Evolutionary conservation across 495 filamentous ascomycete genomes (phyloP).

Genomic region (Hypoxylon intermedium): DNA sequence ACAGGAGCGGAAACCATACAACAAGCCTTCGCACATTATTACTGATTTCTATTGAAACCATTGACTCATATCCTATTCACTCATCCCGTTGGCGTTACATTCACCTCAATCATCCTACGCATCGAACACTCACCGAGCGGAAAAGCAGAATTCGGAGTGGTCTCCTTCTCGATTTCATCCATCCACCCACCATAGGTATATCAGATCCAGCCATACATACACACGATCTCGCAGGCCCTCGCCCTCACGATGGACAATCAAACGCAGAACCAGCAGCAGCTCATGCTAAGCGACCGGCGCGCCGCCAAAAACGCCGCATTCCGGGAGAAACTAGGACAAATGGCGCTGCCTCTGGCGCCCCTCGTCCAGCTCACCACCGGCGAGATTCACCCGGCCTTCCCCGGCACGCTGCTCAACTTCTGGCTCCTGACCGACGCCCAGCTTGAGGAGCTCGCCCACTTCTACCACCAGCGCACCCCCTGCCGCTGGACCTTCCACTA

Average conservation of each 20-base stretch:
- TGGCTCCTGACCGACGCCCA: conserved; percentile 75
- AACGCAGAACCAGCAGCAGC: conserved; percentile 15
- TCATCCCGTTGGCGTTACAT: background rate
- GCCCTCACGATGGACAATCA: conserved; percentile 35
- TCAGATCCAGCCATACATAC: too few relatives aligned
- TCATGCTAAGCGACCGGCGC: conserved; percentile 41
- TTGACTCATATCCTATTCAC: background rate
- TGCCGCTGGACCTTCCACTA: conserved; percentile 63
- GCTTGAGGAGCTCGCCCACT: conserved; percentile 73
- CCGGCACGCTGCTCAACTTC: conserved; percentile 69
- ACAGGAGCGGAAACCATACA: conserved; percentile 1
- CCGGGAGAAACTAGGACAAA: conserved; percentile 50
- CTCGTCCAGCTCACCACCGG: conserved; percentile 67
- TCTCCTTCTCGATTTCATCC: background rate
- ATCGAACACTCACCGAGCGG: background rate
- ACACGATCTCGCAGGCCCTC: too few relatives aligned
- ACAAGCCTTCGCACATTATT: conserved; percentile 19
- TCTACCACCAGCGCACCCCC: conserved; percentile 77
- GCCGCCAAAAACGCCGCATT: conserved; percentile 47
- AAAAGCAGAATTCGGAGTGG: background rate
- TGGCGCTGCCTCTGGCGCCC: conserved; percentile 61
- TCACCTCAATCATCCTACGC: background rate
- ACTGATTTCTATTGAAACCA: background rate
- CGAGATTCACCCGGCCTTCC: conserved; percentile 68
- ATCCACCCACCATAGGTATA: background rate